Base-by-base conservation (phyloP, 495 filamentous ascomycete species). In the Pseudevernia furfuracea region DNA sequence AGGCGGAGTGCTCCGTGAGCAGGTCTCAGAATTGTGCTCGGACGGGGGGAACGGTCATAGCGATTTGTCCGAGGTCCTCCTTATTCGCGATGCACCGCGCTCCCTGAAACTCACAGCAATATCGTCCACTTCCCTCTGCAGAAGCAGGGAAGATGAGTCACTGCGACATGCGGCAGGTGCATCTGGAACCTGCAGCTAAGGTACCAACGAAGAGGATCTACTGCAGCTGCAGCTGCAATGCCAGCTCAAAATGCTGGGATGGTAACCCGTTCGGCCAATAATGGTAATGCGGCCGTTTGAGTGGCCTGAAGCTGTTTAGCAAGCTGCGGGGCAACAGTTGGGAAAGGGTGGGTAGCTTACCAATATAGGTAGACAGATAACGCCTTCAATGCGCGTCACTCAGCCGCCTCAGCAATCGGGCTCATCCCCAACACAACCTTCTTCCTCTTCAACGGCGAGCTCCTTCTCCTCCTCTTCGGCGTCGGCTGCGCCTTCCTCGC, bases 331-430 rank as follows among this genome's bases (percentile, higher is more conserved):
- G 3, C n/a, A 3, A 19, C 12, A 28, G 28, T 32, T 37, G 15
- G 1, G 32, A 34, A 15, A 25, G 23, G 38, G 32, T 32, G n/a
- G 15, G 1, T 3, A 11, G 52, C 61, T 57, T n/a, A 63, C 61
- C 49, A 57, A 43, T 55, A 41, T 23, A 34, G 23, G 25, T 36
- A 36, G 37, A 41, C 15, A 14, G 17, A n/a, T 23, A 57, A 55
- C 19, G 43, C 49, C 43, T 46, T 17, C 55, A 21, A 23, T 43
- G 25, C 44, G 34, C 43, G 23, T 67, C 67, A 69, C 57, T 68
- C 67, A 46, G 28, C 53, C 21, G 59, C 39, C 43, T 70, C 69
- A 34, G 63, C 44, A 46, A 71, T 71, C 39, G 69, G 69, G 43
- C 62, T 69, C 69, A 71, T 67, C 32, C 49, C 59, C 28, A 60